These are phyloP conservation scores for Sclerotinia borealis DNA, from an alignment of 2,329 filamentous ascomycete species.

Conservation along the genomic window DNA sequence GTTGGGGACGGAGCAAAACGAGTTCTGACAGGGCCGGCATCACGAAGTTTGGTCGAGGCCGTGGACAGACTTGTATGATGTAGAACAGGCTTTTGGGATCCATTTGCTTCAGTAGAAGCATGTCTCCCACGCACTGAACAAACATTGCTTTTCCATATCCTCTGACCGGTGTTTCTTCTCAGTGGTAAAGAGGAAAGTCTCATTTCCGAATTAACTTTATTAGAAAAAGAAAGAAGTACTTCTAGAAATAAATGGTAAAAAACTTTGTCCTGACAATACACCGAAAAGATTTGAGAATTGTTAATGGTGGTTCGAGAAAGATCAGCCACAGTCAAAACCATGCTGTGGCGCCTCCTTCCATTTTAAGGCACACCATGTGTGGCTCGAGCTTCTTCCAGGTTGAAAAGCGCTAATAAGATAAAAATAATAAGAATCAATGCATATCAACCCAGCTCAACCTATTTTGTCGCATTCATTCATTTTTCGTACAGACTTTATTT, in stretches of 20 bases:
- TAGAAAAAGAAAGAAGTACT: background rate
- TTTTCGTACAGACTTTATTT: background rate
- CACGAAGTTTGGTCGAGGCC: constrained; percentile 31
- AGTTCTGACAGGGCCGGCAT: constrained; percentile 59
- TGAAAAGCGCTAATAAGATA: background rate
- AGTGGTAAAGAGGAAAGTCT: background rate
- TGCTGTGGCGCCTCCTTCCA: no score
- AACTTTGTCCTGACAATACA: background rate
- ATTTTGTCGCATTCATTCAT: background rate
- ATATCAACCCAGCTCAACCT: no score
- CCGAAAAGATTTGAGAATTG: background rate
- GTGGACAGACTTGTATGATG: constrained; percentile 6
- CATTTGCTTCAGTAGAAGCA: constrained; percentile 1
- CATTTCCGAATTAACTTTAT: background rate
- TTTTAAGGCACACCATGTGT: no score
- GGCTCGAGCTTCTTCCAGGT: background rate
- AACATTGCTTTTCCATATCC: constrained; percentile 8
- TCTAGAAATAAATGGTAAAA: background rate
- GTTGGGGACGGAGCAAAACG: constrained; percentile 96
- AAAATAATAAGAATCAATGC: constrained; percentile 3
- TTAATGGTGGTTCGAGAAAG: background rate
- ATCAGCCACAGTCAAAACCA: no score
- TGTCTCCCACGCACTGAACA: constrained; percentile 4
- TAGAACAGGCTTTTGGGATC: background rate
- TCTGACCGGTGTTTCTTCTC: background rate